phyloP scores from a whole-genome alignment of 176 grass and related monocot species.

The Paspalum vaginatum region DNA sequence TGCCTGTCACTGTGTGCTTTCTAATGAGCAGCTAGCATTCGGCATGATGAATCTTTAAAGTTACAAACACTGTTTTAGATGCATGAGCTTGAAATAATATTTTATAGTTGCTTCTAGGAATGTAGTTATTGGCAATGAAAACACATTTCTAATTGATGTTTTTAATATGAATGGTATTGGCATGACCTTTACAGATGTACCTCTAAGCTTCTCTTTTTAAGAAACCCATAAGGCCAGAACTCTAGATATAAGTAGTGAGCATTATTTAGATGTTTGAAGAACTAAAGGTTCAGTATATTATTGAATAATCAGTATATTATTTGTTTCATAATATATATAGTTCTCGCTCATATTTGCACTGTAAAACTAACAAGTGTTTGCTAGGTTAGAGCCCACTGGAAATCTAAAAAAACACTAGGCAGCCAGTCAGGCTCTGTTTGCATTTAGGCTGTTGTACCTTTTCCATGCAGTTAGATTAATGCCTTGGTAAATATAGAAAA shows the following conservation, averaged over 20 bases:
- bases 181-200: slow-evolving; percentile 5
- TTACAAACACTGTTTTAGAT: slow-evolving; percentile 35
- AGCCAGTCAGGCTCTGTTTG: not conserved
- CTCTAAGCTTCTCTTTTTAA: not conserved
- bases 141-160: slow-evolving; percentile 13
- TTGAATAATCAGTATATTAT: slow-evolving; percentile 22
- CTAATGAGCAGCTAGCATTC: slow-evolving; percentile 28
- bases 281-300: not conserved
- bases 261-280: slow-evolving; percentile 18
- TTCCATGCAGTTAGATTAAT: not conserved
- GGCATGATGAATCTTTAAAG: slow-evolving; percentile 18
- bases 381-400: not conserved
- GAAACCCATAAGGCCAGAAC: slow-evolving; percentile 16
- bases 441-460: not conserved
- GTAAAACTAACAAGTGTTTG: not conserved
- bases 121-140: slow-evolving; percentile 14
- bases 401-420: not conserved
- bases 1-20: slow-evolving; percentile 35
- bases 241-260: slow-evolving; percentile 9
- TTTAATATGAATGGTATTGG: slow-evolving; percentile 4
- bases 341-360: slow-evolving; percentile 1
- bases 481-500: not conserved
- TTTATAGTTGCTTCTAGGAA: slow-evolving; percentile 22
- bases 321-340: not conserved
- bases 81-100: not conserved